Percentiles rank a stretch among this genome's conserved stretches.
Conservation (phyloP, 1,284 basidiomycete genomes). For the Vanrija humicola region DNA sequence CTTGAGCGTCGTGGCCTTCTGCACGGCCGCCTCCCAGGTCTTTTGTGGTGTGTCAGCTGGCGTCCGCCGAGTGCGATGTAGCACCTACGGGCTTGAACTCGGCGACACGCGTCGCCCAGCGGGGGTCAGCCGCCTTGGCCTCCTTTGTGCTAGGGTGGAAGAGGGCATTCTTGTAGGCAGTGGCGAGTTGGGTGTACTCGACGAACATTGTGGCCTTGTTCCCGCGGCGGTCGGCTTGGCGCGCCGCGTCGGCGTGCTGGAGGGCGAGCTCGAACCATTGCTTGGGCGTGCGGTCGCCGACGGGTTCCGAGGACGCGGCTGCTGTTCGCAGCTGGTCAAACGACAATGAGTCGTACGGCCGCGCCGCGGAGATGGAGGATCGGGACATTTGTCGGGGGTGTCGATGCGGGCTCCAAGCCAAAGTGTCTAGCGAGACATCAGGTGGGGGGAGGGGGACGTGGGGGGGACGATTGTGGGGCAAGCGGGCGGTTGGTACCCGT, state of each 20-base stretch:
- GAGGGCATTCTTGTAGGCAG: slow-evolving; percentile 25
- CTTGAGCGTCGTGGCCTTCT: slow-evolving; percentile 38
- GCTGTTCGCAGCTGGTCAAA: neutral
- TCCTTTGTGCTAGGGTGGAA: slow-evolving; percentile 28
- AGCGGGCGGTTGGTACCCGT: no score
- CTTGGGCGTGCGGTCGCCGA: slow-evolving; percentile 24
- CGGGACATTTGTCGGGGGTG: neutral
- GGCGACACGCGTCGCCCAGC: slow-evolving; percentile 30
- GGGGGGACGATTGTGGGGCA: no score
- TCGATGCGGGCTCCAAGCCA: no score
- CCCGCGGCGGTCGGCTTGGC: slow-evolving; percentile 32
- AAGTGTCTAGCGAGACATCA: no score
- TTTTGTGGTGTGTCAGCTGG: slow-evolving; percentile 4
- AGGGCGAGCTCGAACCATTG: slow-evolving; percentile 42
- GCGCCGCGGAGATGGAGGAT: neutral
- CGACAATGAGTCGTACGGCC: neutral
- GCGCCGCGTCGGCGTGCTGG: slow-evolving; percentile 37
- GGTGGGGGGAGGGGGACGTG: no score
- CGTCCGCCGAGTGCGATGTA: neutral
- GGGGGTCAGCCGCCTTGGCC: slow-evolving; percentile 26
- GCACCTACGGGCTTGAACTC: slow-evolving; percentile 41
- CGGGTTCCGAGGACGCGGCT: slow-evolving; percentile 16
- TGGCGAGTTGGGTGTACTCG: slow-evolving; percentile 33
- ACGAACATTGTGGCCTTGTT: slow-evolving; percentile 42
- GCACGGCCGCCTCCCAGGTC: slow-evolving; percentile 35